Evolutionary conservation across 2,329 filamentous ascomycete genomes (phyloP), one percentile per base, ranked within the genome.

Genomic region (Amylocarpus encephaloides): DNA sequence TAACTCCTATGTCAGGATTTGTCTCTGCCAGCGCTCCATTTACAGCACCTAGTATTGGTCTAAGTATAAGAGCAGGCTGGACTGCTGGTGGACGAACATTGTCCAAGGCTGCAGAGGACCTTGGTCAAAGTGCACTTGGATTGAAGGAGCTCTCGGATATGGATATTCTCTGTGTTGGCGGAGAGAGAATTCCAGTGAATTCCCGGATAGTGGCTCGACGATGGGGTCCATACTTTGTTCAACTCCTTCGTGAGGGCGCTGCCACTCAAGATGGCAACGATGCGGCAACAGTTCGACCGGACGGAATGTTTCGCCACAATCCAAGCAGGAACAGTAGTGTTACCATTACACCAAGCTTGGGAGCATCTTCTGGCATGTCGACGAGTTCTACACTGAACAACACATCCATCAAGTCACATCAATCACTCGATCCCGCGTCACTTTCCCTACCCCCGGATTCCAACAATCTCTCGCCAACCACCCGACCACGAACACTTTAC

Each of bases 201-300:
- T 97, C 93, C 6, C 82, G 90, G 50, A 80, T 98, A 13, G 77
- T 97, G 13, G 85, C 87, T 9, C 80, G 89, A 26, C 78, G 93
- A 64, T 98, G 93, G 93, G 93, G 93, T 0, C 89, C 90, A 0
- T 96, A 95, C 66, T 97, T 98, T 70, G 89, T 95, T 49, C 88
- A 95, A 65, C 77, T 98, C 1, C 75, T 97, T 9, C 82, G 87
- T 26, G 91, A 96, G 67, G 75, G 77, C 4, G 82, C 86, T 2
- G 76, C 82, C 1, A 82, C 81, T 11, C 78, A 85, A 50, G 83
- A 86, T 47, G 86, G 84, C 1, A 80, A 82, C 48, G 90, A 95
- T 59, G 79, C 85, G 0, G 78, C 83, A 26, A 93, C 89, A 0
- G 70, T 95, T 30, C 79, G 89, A 42, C 84, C 87, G 1, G 75